These are phyloP conservation scores for Neurospora tetraspora DNA, from an alignment of 495 filamentous ascomycete genomes.

Conservation along the genomic window DNA sequence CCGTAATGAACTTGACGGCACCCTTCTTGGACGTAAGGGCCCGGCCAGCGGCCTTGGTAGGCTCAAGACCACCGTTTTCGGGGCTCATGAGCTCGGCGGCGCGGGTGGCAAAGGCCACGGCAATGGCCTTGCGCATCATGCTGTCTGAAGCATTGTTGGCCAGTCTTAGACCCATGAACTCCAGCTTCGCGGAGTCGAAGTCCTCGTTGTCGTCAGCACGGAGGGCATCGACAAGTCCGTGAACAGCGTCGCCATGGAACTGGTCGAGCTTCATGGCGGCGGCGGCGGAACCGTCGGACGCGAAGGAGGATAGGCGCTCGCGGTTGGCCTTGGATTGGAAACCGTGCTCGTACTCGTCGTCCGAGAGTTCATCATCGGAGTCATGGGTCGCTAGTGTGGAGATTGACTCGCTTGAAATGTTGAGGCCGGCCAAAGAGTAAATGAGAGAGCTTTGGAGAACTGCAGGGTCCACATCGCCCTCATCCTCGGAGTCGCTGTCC, in stretches of 20 bases:
- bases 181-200: slow-evolving; percentile 78
- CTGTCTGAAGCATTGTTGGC: slow-evolving; percentile 79
- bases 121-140: slow-evolving; percentile 78
- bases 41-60: slow-evolving; percentile 54
- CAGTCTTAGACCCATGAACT: slow-evolving; percentile 83
- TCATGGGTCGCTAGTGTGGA: slow-evolving; percentile 41
- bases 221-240: slow-evolving; percentile 74
- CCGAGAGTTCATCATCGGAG: slow-evolving; percentile 30
- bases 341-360: slow-evolving; percentile 17
- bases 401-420: slow-evolving; percentile 67
- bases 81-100: slow-evolving; percentile 60
- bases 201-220: slow-evolving; percentile 46
- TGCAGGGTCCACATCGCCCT: slow-evolving; percentile 30
- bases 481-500: slow-evolving; percentile 39
- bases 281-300: slow-evolving; percentile 37
- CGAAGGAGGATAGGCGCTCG: slow-evolving; percentile 41
- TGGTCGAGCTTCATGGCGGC: slow-evolving; percentile 36
- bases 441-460: slow-evolving; percentile 40
- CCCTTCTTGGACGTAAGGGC: slow-evolving; percentile 38
- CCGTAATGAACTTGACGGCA: slow-evolving; percentile 39
- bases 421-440: slow-evolving; percentile 57
- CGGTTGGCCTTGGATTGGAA: slow-evolving; percentile 17
- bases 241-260: slow-evolving; percentile 82
- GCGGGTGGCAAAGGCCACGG: slow-evolving; percentile 72
- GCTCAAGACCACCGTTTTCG: slow-evolving; percentile 39